Evolutionary conservation across 768 basidiomycete genomes (phyloP), one percentile per base, ranked within the genome.

Genomic region (Lyophyllum decastes): DNA sequence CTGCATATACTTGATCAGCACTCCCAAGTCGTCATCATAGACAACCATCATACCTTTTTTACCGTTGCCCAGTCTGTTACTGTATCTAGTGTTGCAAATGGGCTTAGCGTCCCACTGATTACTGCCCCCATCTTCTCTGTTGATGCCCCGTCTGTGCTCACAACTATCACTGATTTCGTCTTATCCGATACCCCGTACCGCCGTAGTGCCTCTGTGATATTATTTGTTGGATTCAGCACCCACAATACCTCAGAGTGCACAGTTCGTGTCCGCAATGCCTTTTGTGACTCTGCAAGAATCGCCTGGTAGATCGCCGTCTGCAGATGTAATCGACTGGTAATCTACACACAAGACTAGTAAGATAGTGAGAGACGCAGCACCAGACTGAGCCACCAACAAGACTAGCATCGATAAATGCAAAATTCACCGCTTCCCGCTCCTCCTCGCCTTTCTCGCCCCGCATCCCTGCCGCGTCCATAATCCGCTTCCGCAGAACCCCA

Each of bases 161-260:
- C 87, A 10, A 96, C 85, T 30, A 95, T 66, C 19, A 97, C 77
- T 14, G 86, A 76, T 0, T 76, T 80, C 25, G 83, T 88, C 4
- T 70, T 72, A 41, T 89, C 85, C 0, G 89, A 88, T 6, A 97
- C 78, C 5, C 95, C 95, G 65, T 94, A 96, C 56, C 92, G 84
- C 49, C 85, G 82, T 58, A 98, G 84, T 0, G 90, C 89, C 65
- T 98, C 95, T 2, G 89, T 84, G 52, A 98, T 98, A 68, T 95
- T 97, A 61, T 92, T 91, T 4, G 87, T 92, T 2, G 94, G 94
- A 61, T 90, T 93, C 48, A 98, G 76, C 21, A 83, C 74, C 80
- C 90, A 94, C n/a, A 98, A 77, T 50, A 98, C 81, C 71, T 98
- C 95, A 0, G 94, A 94, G 68, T 98, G 95, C 0, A 95, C 74